These are phyloP conservation scores for Colletotrichum chlorophyti DNA, from an alignment of 2,329 filamentous ascomycete species.

Conservation along the genomic window DNA sequence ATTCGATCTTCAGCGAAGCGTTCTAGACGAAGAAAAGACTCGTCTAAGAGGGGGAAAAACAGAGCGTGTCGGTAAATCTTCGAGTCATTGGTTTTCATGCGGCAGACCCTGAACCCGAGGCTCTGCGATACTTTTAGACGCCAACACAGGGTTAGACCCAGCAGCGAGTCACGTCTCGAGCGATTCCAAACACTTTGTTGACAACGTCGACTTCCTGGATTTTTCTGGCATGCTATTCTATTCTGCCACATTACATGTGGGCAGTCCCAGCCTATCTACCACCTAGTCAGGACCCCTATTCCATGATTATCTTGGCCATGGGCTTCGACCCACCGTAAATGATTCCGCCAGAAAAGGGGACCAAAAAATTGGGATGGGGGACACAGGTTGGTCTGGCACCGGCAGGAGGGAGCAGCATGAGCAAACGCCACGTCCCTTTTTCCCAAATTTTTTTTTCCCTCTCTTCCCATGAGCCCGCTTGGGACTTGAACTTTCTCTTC, in stretches of 20 bases:
- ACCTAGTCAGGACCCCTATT: slow-evolving; percentile 26
- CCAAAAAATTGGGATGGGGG: background rate
- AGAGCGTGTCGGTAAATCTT: background rate
- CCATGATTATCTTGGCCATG: slow-evolving; percentile 11
- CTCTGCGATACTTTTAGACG: slow-evolving; percentile 3
- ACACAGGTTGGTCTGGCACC: no score
- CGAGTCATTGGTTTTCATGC: slow-evolving; percentile 15
- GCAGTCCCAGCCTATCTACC: background rate
- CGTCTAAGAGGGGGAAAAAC: background rate
- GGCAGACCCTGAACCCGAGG: background rate
- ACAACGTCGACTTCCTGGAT: background rate
- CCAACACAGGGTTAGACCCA: slow-evolving; percentile 8
- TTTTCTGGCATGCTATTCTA: slow-evolving; percentile 10
- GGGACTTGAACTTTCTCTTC: background rate
- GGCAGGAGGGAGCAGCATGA: no score
- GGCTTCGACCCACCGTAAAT: slow-evolving; percentile 4
- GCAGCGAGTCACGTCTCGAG: slow-evolving; percentile 19
- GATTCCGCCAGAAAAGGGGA: slow-evolving; percentile 8
- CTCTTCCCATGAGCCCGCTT: no score
- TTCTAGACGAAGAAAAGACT: background rate
- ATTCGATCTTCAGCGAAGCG: slow-evolving; percentile 3
- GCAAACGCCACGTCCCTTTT: background rate
- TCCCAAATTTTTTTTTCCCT: background rate
- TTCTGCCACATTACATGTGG: slow-evolving; percentile 8
- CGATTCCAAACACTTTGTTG: slow-evolving; percentile 19